Percentiles rank a stretch among this genome's conserved stretches.
Evolutionary conservation across 768 basidiomycete species (phyloP).

Genomic region (Suillus clintonianus): DNA sequence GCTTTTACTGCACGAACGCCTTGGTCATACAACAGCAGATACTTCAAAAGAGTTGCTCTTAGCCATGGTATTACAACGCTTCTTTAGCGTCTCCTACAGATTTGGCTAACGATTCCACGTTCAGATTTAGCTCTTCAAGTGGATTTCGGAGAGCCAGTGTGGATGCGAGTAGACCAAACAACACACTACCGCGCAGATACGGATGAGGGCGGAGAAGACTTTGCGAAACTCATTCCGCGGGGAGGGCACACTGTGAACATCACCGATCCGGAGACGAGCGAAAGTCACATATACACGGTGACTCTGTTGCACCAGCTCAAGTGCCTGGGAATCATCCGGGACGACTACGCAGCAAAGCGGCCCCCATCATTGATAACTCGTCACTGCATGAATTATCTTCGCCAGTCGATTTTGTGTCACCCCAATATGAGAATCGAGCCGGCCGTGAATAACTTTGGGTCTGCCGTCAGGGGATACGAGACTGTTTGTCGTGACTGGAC

Average conservation of each 20-base stretch:
- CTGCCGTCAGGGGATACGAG: slow-evolving; percentile 18
- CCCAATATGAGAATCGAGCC: slow-evolving; percentile 31
- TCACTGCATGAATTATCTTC: slow-evolving; percentile 40
- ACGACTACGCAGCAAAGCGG: slow-evolving; percentile 13
- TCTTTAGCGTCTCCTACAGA: not conserved
- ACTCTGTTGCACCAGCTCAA: slow-evolving; percentile 43
- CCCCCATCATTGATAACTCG: slow-evolving; percentile 10
- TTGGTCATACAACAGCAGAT: not conserved
- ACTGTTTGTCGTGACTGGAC: slow-evolving; percentile 31
- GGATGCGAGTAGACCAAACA: slow-evolving; percentile 24
- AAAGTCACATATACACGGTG: slow-evolving; percentile 32
- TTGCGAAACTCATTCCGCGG: slow-evolving; percentile 28
- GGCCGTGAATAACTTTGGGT: slow-evolving; percentile 4
- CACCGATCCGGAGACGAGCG: slow-evolving; percentile 5
- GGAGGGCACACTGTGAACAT: slow-evolving; percentile 34
- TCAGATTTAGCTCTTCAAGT: slow-evolving; percentile 12
- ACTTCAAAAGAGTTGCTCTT: not conserved
- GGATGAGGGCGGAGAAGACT: slow-evolving; percentile 24
- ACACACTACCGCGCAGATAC: slow-evolving; percentile 19
- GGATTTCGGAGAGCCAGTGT: slow-evolving; percentile 15
- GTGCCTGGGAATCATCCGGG: slow-evolving; percentile 39
- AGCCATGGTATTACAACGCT: not conserved
- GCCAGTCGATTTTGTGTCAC: slow-evolving; percentile 32
- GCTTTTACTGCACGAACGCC: not conserved
- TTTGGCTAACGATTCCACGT: not conserved